Evolutionary conservation across 2,329 filamentous ascomycete genomes (phyloP), one percentile per base, ranked within the genome.

Genomic region (Alternaria gaisen): DNA sequence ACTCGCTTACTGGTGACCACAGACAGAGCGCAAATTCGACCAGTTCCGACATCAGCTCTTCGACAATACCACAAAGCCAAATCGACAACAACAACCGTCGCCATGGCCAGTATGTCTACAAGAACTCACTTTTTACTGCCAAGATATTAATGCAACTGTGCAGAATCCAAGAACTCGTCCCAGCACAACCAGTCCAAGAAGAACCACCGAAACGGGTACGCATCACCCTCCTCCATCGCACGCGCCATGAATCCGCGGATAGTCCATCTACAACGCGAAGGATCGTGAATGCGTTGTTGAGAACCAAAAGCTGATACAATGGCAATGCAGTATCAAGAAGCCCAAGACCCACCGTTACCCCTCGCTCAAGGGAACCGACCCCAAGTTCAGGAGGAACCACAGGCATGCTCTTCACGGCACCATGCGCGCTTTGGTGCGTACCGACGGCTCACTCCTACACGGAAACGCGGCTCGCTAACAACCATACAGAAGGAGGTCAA

Each of bases 361-460:
- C 73, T 98, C 94, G 77, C 91, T 99, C 80, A 97, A 97, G 83
- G 95, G 95, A 79, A 95, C 93, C 83, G 95, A 99, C 86, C 94
- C 95, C 82, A 99, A 99, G 90, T 99, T 99, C 89, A 91, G 95
- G 84, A 91, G 95, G 86, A 99, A 99, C 89, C 95, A 99, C 88
- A 93, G 93, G 88, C 94, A 99, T 89, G 95, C 95, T 84, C 93
- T 98, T 71, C 95, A 98, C 88, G 95, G 95, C 83, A 99, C 94
- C 82, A 93, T 92, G 88, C 96, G 92, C 87, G 95, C 95, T 82
- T 86, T 99, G 87, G 94, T 98, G 90, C 80, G 91, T 87, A 58
- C 47, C 54, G 38, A 50, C 38, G 18, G 53, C 5, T 16, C 44
- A 34, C 14, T 11, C 11, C 40, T 24, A 38, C 18, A 30, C 28